Evolutionary conservation across 257 asterid genomes (phyloP), one percentile per base, ranked within the genome.

Genomic region (Fraxinus cuspidata): DNA sequence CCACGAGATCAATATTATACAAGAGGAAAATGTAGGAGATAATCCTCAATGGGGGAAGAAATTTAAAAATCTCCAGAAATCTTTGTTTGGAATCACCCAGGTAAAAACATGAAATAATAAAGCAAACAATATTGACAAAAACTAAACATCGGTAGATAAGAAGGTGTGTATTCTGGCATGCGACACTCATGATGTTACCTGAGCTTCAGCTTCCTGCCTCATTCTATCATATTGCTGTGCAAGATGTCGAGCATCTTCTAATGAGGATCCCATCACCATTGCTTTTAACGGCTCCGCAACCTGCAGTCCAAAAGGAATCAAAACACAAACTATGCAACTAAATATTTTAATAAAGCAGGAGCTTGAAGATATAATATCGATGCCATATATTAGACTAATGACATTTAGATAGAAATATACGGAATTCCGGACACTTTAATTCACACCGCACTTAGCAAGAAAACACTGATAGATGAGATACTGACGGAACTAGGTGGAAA

Each of bases 181-280:
- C 44, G 12, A 32, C 9, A 23, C 7, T 13, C 32, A 25, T 74
- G 71, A 25, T 21, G 60, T 78, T 81, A 89, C 93, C 93, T 87
- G 93, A 77, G 90, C 75, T 83, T 89, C 93, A 71, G 85, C 87
- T 73, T 89, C 90, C 63, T 87, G 90, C 78, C 91, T 79, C 75
- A 83, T 84, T 81, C 83, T 77, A 65, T 89, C 90, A 69, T 87
- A 87, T 70, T 72, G 83, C 56, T 84, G 89, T 60, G 91, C 89
- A 76, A 89, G 89, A 78, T 81, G 85, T 27, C 88, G 85, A 82
- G 93, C 93, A 49, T 89, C 91, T 79, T 89, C 91, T 67, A 89
- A 47, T 28, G 88, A 85, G 72, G 89, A 76, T 75, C 89, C 91
- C 60, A 85, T 82, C 7, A 84, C 81, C 90, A 89, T 87, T 0